These are phyloP conservation scores for Coelastrella sp. DNA, from an alignment of 139 green algal species.

Conservation along the genomic window DNA sequence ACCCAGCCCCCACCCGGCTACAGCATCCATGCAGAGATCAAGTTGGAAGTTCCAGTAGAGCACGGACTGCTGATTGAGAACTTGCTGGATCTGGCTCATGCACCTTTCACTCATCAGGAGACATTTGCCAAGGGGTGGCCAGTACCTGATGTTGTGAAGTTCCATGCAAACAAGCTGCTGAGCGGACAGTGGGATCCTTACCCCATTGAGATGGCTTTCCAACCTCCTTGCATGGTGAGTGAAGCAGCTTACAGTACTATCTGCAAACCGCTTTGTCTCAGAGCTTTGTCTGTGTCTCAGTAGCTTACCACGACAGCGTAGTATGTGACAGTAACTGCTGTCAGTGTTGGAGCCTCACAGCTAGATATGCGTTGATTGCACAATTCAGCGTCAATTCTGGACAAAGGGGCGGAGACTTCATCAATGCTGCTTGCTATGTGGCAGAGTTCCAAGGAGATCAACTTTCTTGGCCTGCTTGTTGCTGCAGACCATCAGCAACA, in stretches of 20 bases:
- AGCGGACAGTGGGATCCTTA: constrained; percentile 97
- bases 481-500: constrained; percentile 78
- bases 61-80: constrained; percentile 99
- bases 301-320: too few species aligned
- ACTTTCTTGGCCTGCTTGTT: too few species aligned
- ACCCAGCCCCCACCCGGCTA: constrained; percentile 78
- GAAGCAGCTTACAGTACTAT: not conserved
- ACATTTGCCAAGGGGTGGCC: constrained; percentile 98
- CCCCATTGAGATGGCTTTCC: constrained; percentile 98
- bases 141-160: constrained; percentile 93
- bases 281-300: not conserved
- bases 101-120: constrained; percentile 97
- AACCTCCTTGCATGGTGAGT: constrained; percentile 89
- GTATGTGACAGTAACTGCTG: too few species aligned
- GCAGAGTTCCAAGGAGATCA: too few species aligned
- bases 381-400: too few species aligned
- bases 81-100: constrained; percentile 97
- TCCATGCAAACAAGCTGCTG: constrained; percentile 73
- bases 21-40: constrained; percentile 88
- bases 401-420: too few species aligned
- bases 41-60: constrained; percentile 97
- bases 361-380: too few species aligned
- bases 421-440: not conserved
- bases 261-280: not conserved
- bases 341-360: too few species aligned